A percentile compares a stretch with the other conserved stretches of the same genome.
Conservation (phyloP, 257 asterid species). For the Solanum chiquidenum region DNA sequence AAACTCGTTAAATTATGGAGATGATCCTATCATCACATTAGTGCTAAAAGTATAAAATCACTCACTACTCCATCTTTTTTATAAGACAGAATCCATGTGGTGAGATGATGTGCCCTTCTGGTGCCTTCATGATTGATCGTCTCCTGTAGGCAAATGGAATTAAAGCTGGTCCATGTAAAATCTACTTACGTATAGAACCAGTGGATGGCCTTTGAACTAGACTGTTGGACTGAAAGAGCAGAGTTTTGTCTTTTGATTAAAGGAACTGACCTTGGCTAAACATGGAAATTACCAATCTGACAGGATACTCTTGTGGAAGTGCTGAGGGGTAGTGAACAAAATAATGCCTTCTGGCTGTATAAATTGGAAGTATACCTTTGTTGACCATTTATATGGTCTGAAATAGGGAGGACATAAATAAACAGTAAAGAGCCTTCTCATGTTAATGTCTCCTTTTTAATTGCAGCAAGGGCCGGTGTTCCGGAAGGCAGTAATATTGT, state of each 20-base stretch:
- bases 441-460: not conserved
- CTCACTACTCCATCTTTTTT: not conserved
- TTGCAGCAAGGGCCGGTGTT: constrained; percentile 25
- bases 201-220: not conserved
- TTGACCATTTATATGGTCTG: not conserved
- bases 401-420: not conserved
- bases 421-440: not conserved
- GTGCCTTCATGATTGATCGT: not conserved
- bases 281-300: not conserved
- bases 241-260: not conserved
- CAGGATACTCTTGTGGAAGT: not conserved
- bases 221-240: not conserved
- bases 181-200: not conserved
- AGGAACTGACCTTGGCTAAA: not conserved
- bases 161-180: not conserved
- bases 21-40: not conserved
- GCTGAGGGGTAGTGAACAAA: not conserved
- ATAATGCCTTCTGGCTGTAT: not conserved
- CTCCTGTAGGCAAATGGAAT: not conserved
- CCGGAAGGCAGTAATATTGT: constrained; percentile 35
- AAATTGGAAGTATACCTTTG: not conserved
- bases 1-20: not conserved
- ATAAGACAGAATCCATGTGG: not conserved
- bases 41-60: not conserved
- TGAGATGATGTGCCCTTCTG: not conserved